Evolutionary conservation across 306 rosid species (phyloP), one percentile per base, ranked within the genome.

Genomic region (Malus asiatica): DNA sequence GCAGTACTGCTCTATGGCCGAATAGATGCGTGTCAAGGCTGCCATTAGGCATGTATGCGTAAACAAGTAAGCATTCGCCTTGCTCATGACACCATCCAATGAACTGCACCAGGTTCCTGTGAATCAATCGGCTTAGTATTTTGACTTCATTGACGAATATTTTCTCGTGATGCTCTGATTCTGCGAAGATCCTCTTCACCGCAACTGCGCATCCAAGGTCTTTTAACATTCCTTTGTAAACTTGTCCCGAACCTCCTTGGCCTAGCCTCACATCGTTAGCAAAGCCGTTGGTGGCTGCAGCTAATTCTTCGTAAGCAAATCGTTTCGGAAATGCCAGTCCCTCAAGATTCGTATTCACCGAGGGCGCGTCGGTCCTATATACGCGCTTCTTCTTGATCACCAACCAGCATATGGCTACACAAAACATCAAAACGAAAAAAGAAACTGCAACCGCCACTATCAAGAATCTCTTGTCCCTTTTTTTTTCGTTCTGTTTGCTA

Each of bases 91-190:
- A 38, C 42, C 42, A 38, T 38, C 42, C 42, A 38, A 38, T 38
- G 42, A 38, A 38, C 9, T 85, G 90, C 3, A 89, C 91, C 60
- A 87, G 38, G 68, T 89, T 89, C 20, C 81, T 33, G 57, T 87
- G 93, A 48, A 84, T 78, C 6, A 89, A 79, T 8, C 85, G 83
- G 86, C 91, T 87, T 66, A 89, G 87, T 19, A 88, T 85, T 44
- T 68, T 82, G 6, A 83, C 88, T 66, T 89, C 88, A 16, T 83
- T 87, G 42, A 38, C 10, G 42, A 38, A 38, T 6, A 38, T 38
- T 38, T 38, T 38, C 10, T 38, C 42, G 1, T 84, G 73, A 40
- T 82, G 75, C 20, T 83, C 75, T 3, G 83, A 79, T 30, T 85
- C 84, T 2, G 84, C 79, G 1, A 60, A 79, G 40, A 89, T 87